Conservation (phyloP, 306 rosid species). For the Heteromeles arbutifolia region DNA sequence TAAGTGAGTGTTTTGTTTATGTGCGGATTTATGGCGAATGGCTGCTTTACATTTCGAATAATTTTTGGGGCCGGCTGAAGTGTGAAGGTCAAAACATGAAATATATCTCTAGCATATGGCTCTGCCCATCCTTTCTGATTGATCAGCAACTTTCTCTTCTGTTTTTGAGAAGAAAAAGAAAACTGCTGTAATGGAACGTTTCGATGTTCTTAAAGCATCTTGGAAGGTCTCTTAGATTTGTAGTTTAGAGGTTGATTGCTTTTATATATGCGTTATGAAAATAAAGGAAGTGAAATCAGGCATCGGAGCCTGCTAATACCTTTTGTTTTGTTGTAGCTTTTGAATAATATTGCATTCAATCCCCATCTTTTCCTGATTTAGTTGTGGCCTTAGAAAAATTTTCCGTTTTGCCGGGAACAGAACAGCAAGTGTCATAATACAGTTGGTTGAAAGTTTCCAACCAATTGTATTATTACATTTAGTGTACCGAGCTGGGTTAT, state of each 20-base stretch:
- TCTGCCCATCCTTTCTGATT: conserved; percentile 15
- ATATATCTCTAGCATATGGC: conserved; percentile 22
- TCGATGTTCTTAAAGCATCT: conserved; percentile 24
- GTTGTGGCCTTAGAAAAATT: too few relatives aligned
- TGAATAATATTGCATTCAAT: neutral
- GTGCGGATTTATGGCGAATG: conserved; percentile 31
- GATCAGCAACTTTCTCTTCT: conserved; percentile 21
- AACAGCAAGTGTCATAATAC: too few relatives aligned
- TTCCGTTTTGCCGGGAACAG: too few relatives aligned
- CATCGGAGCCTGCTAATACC: neutral
- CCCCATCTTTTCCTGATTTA: neutral
- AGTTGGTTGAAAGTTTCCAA: too few relatives aligned
- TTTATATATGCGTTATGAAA: neutral
- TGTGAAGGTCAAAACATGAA: conserved; percentile 26
- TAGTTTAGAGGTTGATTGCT: neutral
- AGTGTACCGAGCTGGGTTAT: too few relatives aligned
- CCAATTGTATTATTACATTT: too few relatives aligned
- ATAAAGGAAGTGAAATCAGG: conserved; percentile 10
- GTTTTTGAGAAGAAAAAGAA: conserved; percentile 18
- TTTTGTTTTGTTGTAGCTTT: neutral
- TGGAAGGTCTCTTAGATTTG: conserved; percentile 15
- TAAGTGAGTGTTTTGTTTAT: conserved; percentile 17
- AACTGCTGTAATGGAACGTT: conserved; percentile 13
- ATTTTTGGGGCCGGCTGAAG: conserved; percentile 39
- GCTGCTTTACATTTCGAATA: conserved; percentile 43